Percentiles rank a stretch among this genome's conserved stretches.
Conservation (phyloP, 192 early-diverging fungal genomes). For the Backusella parvicylindrica region DNA sequence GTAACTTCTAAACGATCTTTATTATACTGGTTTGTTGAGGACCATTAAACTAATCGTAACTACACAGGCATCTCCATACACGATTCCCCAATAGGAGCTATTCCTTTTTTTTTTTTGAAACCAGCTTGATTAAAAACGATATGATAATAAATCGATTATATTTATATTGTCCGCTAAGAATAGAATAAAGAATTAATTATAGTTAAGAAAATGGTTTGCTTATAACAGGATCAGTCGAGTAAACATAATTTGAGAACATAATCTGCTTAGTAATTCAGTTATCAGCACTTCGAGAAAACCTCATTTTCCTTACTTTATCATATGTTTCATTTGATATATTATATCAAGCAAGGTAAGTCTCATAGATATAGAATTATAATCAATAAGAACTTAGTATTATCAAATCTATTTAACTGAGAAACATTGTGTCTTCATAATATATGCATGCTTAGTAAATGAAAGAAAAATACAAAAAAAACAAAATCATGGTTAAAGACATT, state of each 20-base stretch:
- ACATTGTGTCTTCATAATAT: neutral
- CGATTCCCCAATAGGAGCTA: neutral
- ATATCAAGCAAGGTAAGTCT: too few relatives aligned
- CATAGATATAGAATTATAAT: neutral
- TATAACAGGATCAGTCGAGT: too few relatives aligned
- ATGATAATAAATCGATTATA: neutral
- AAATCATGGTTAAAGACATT: too few relatives aligned
- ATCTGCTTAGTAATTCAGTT: neutral
- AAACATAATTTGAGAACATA: neutral
- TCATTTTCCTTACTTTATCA: neutral
- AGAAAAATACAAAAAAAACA: neutral
- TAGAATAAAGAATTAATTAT: neutral
- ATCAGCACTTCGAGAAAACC: neutral
- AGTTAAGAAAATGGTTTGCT: neutral
- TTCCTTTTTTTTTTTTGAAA: neutral
- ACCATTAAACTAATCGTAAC: neutral
- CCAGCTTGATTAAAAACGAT: neutral
- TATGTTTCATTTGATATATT: neutral
- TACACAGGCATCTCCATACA: neutral
- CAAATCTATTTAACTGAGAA: neutral
- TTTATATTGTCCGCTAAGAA: neutral
- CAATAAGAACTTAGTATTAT: neutral
- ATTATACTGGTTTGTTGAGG: too few relatives aligned
- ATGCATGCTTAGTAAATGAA: neutral
- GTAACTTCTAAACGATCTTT: too few relatives aligned